phyloP scores from a whole-genome alignment of 2,329 filamentous ascomycete species.

The Penicillium thymicola region DNA sequence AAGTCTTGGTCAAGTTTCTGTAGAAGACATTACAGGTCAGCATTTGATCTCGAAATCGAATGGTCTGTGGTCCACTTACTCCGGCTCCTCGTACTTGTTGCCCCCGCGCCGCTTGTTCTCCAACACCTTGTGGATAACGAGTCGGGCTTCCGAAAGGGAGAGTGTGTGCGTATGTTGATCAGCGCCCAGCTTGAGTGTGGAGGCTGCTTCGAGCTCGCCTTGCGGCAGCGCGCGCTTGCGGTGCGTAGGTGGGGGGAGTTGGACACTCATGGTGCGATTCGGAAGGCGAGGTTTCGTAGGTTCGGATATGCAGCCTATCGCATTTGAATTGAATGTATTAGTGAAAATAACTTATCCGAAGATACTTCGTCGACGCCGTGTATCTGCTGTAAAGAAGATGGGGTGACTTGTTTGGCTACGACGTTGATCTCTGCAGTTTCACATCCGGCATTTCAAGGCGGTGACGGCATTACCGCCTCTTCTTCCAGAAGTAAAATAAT shows the following conservation, averaged over 20 bases:
- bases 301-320: background rate
- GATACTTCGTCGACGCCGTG: background rate
- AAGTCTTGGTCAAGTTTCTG: constrained; percentile 74
- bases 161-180: constrained; percentile 90
- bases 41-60: background rate
- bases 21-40: background rate
- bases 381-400: background rate
- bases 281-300: background rate
- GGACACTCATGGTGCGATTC: constrained; percentile 29
- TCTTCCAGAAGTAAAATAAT: background rate
- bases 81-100: constrained; percentile 80
- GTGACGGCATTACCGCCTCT: constrained; percentile 15
- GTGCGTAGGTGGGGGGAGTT: constrained; percentile 37
- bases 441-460: constrained; percentile 22
- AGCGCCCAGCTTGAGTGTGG: constrained; percentile 81
- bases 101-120: constrained; percentile 74
- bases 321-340: background rate
- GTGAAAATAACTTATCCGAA: background rate
- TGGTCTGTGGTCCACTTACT: constrained; percentile 54
- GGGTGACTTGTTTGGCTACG: background rate
- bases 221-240: constrained; percentile 43
- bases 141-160: constrained; percentile 84
- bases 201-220: constrained; percentile 78
- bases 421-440: constrained; percentile 18
- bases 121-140: constrained; percentile 87